Evolutionary conservation across 768 basidiomycete species (phyloP).

Genomic region (Sutorius australiensis): DNA sequence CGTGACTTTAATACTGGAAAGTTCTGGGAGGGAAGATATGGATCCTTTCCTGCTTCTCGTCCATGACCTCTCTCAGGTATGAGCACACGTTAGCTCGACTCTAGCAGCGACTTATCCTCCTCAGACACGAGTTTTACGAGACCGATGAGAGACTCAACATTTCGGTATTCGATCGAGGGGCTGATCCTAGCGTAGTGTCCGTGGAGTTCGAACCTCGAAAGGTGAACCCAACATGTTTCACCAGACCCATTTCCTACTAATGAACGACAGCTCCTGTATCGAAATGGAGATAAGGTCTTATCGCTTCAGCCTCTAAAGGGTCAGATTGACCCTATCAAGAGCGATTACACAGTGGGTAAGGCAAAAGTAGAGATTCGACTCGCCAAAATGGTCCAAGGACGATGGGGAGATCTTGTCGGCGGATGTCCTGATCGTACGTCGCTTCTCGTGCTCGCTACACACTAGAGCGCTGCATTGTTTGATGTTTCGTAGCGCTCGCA

Average conservation of each 20-base stretch:
- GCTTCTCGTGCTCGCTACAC: neutral
- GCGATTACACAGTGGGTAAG: constrained; percentile 67
- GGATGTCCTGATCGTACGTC: constrained; percentile 72
- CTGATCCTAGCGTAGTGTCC: constrained; percentile 58
- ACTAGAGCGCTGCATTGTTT: neutral
- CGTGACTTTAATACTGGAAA: constrained; percentile 28
- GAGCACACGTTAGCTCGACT: neutral
- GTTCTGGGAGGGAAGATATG: constrained; percentile 20
- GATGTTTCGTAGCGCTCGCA: constrained; percentile 13
- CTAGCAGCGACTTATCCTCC: neutral
- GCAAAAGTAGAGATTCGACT: constrained; percentile 88
- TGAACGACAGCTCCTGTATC: constrained; percentile 36
- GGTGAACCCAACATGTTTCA: constrained; percentile 34
- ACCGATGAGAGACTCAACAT: constrained; percentile 71
- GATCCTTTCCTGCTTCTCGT: no score
- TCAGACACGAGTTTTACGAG: constrained; percentile 85
- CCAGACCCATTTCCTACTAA: constrained; percentile 4
- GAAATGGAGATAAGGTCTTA: constrained; percentile 67
- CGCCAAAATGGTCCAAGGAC: constrained; percentile 56
- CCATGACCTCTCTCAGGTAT: constrained; percentile 31
- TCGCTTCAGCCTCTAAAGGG: constrained; percentile 78
- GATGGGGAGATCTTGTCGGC: constrained; percentile 76
- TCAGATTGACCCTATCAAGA: constrained; percentile 63
- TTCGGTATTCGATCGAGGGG: constrained; percentile 76
- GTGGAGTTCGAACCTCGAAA: constrained; percentile 63